These are phyloP conservation scores for Neoboletus subvelutipes DNA, from an alignment of 768 basidiomycete genomes.

Conservation along the genomic window DNA sequence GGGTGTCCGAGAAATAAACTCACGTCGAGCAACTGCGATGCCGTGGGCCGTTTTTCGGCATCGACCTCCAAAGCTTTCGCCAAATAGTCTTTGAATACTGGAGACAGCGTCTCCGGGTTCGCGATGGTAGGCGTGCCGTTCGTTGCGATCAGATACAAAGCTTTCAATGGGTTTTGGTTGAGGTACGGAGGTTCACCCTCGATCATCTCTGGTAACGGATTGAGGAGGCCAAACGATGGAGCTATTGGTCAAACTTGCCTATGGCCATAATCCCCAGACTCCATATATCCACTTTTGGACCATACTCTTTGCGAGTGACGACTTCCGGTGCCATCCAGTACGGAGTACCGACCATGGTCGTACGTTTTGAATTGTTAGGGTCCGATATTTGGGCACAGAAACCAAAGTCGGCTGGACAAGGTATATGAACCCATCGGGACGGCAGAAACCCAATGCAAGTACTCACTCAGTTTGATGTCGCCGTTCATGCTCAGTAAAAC, in stretches of 20 bases:
- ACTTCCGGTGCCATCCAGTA: conserved; percentile 99
- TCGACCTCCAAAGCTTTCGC: conserved; percentile 90
- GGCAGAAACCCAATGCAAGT: neutral
- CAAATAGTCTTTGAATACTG: conserved; percentile 87
- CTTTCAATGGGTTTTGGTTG: conserved; percentile 95
- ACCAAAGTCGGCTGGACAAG: conserved; percentile 85
- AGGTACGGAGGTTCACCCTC: conserved; percentile 97
- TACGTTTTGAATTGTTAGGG: conserved; percentile 84
- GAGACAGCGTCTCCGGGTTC: conserved; percentile 76
- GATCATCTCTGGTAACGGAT: conserved; percentile 75
- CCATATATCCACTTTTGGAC: conserved; percentile 99
- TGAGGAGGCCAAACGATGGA: conserved; percentile 6
- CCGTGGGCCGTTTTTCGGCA: conserved; percentile 88
- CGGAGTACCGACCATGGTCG: conserved; percentile 97
- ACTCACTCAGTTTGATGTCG: conserved; percentile 97
- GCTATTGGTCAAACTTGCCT: conserved; percentile 46
- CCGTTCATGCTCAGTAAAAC: conserved; percentile 89
- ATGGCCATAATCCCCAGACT: conserved; percentile 95
- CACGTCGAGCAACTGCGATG: conserved; percentile 77
- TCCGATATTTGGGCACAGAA: conserved; percentile 97
- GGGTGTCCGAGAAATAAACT: conserved; percentile 18
- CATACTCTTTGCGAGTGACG: conserved; percentile 96
- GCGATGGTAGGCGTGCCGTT: conserved; percentile 97
- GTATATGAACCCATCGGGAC: neutral
- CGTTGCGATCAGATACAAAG: conserved; percentile 95